These are phyloP conservation scores for Austroboletus niveus DNA, from an alignment of 1,284 basidiomycete species.

Conservation along the genomic window DNA sequence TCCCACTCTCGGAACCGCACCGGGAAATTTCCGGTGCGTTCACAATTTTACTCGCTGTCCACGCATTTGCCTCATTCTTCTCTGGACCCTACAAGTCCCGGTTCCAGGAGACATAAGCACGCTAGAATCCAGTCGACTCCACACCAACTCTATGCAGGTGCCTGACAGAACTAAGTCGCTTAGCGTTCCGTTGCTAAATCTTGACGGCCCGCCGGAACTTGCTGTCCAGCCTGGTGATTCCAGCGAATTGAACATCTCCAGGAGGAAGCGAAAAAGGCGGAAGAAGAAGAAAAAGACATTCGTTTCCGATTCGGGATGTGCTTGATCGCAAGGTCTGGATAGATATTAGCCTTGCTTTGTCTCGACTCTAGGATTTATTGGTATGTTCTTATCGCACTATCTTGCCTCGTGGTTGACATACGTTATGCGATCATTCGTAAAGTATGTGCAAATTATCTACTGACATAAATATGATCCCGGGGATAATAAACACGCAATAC, in stretches of 20 bases:
- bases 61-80: constrained; percentile 13
- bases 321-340: constrained; percentile 17
- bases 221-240: constrained; percentile 33
- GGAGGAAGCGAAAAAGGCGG: constrained; percentile 53
- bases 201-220: constrained; percentile 47
- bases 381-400: background rate
- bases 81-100: constrained; percentile 14
- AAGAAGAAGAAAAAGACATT: constrained; percentile 49
- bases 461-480: constrained; percentile 21
- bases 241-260: constrained; percentile 29
- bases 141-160: constrained; percentile 1
- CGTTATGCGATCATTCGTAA: background rate
- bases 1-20: constrained; percentile 1
- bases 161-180: constrained; percentile 13
- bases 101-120: constrained; percentile 7
- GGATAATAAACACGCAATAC: constrained; percentile 22
- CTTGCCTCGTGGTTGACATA: background rate
- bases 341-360: background rate
- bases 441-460: constrained; percentile 6
- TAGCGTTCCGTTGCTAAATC: constrained; percentile 51
- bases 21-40: constrained; percentile 20
- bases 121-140: constrained; percentile 6
- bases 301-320: constrained; percentile 11
- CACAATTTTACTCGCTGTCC: constrained; percentile 5
- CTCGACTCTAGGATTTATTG: background rate